Base-by-base conservation (phyloP, 805 yeast genomes). In the Pichia insulana region DNA sequence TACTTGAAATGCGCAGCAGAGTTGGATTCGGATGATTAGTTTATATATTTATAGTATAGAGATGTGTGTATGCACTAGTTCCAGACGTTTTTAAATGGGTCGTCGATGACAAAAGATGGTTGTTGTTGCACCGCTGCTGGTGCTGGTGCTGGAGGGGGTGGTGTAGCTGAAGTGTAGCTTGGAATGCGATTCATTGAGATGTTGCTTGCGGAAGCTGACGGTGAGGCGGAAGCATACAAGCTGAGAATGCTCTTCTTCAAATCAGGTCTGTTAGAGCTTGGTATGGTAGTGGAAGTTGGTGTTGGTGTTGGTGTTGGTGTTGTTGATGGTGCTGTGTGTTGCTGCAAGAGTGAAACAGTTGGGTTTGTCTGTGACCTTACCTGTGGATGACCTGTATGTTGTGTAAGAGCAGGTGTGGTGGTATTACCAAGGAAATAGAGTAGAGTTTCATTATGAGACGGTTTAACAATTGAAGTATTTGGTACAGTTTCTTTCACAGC, bases 211-310 rank as follows among this genome's bases (percentile, higher is more conserved):
- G 44, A 27, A 2, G 41, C 26, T 13, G 44, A 27, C 2, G 57
- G 60, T 16, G 67, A 62, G 17, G 81, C 83, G 2, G 84, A 74
- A 1, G 94, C 76, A 60, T 92, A 92, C 41, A 92, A 70, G 19
- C 97, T 87, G 45, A 92, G 65, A 46, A 92, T 92, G 1, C 96
- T 86, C 64, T 86, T 86, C 58, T 92, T 92, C 61, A 92, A 71
- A 56, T 90, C 97, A 3, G 92, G 90, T 55, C 96, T 73, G 28
- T 30, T 38, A 6, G 16, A n/a, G 15, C 26, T 32, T 16, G 70
- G 39, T 41, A 50, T 50, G 13, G 31, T 28, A 28, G 31, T 28
- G 15, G 15, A 26, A 8, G 8, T 36, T 48, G 39, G 33, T 45
- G 49, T 18, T 36, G 46, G 43, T 31, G 56, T 39, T 32, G 42